Evolutionary conservation across 2,329 filamentous ascomycete genomes (phyloP).

Genomic region (Fusarium sublunatum): DNA sequence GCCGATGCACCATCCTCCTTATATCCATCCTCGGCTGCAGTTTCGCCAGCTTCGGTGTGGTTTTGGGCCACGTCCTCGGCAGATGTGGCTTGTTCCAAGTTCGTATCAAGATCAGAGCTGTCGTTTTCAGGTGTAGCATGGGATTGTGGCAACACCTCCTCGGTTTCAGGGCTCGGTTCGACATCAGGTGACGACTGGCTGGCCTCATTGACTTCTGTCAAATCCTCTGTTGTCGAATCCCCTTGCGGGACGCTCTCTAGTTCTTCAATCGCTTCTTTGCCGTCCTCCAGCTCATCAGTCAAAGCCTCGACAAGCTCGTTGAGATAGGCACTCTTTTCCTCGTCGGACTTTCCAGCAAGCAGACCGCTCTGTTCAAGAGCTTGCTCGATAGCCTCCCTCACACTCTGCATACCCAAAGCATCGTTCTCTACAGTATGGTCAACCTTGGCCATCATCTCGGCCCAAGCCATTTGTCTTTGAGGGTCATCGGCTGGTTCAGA

Average conservation of each 20-base stretch:
- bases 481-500: slow-evolving; percentile 9
- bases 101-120: neutral
- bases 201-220: slow-evolving; percentile 4
- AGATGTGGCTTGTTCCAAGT: neutral
- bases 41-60: neutral
- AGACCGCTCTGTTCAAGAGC: slow-evolving; percentile 67
- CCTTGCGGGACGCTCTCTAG: slow-evolving; percentile 15
- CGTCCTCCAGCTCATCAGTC: slow-evolving; percentile 49
- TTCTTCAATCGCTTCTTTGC: slow-evolving; percentile 41
- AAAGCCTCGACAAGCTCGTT: slow-evolving; percentile 63
- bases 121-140: neutral
- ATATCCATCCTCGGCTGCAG: neutral
- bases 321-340: slow-evolving; percentile 61
- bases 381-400: slow-evolving; percentile 66
- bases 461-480: slow-evolving; percentile 59
- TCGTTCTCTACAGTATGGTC: slow-evolving; percentile 69
- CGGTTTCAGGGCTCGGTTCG: neutral
- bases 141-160: neutral
- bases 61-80: neutral
- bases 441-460: slow-evolving; percentile 65
- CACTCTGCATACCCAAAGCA: slow-evolving; percentile 61
- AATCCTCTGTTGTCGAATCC: slow-evolving; percentile 5
- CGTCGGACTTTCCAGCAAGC: slow-evolving; percentile 57
- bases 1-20: neutral
- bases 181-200: neutral